Evolutionary conservation across 1,284 basidiomycete genomes (phyloP), one percentile per base, ranked within the genome.

Genomic region (Ganoderma lingzhi): DNA sequence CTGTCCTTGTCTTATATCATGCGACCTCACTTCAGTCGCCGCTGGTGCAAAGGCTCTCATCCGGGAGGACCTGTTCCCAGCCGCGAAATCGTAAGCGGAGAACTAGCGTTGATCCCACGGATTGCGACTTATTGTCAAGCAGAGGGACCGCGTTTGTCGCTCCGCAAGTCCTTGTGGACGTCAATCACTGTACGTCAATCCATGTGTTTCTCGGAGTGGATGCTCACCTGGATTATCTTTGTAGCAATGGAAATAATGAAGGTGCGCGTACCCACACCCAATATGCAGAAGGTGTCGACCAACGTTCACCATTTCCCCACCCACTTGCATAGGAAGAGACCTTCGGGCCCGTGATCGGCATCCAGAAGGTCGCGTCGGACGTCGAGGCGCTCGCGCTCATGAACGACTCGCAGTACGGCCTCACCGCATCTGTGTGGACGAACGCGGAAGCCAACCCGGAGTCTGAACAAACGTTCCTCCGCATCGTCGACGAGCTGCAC

Each of bases 391-490:
- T 98, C 67, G 78, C 82, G 42, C 86, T 98, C 41, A 98, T 99
- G 94, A 98, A 99, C 80, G 96, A 98, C 81, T 98, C 96, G n/a
- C 89, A 88, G 1, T 98, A 97, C 78, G 97, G 97, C 15, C 85
- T 99, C 42, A 99, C 97, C 1, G 95, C 95, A 1, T 96, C 95
- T 23, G 82, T 99, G 39, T 99, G 97, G 97, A 98, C 97, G 0
- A 87, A 95, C 76, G 88, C 87, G 1, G 84, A 86, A 45, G 81
- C 80, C 10, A 86, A 89, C 67, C 77, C 84, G 0, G 87, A 88
- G 35, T 92, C 90, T 0, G 86, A 93, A 68, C 79, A 84, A 4
- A 90, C 88, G 0, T 97, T 97, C 82, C 78, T 93, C 70, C 81
- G 79, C 66, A 84, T 98, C 61, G 88, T 86, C 1, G 90, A 94